A percentile compares a stretch with the other conserved stretches of the same genome.
These are phyloP conservation scores for Casuarina glauca DNA, from an alignment of 306 rosid genomes.

Conservation along the genomic window DNA sequence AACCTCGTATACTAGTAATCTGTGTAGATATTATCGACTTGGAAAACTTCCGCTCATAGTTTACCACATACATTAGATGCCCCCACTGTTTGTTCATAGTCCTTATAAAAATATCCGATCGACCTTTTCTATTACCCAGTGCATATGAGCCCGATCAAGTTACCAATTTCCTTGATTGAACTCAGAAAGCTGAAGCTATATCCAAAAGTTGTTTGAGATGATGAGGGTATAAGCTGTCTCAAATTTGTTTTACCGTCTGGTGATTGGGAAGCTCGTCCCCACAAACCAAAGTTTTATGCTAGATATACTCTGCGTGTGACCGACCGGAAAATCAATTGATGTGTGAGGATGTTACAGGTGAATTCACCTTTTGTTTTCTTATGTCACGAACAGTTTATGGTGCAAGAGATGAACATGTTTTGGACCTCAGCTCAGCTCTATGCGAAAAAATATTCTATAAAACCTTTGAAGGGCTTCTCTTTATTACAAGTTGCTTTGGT, in stretches of 20 bases:
- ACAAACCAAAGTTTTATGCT: conserved; percentile 1
- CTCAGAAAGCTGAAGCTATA: conserved; percentile 2
- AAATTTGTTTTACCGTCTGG: background rate
- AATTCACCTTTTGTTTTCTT: background rate
- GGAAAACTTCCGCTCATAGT: no score
- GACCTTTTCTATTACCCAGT: no score
- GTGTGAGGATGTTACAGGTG: background rate
- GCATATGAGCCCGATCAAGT: no score
- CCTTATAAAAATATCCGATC: no score
- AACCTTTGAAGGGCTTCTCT: no score
- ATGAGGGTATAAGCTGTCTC: background rate
- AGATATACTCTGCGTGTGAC: background rate
- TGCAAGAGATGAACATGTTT: background rate
- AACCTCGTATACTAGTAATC: no score
- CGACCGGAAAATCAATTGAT: background rate
- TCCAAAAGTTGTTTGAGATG: background rate
- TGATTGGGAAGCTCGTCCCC: background rate
- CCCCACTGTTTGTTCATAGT: no score
- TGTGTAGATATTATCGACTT: no score
- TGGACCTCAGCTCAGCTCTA: no score
- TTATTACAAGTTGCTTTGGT: no score
- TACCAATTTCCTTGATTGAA: background rate
- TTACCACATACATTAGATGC: no score
- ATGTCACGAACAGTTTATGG: background rate
- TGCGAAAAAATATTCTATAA: no score